Conservation (phyloP, 331 rosid genomes). For the Acacia pycnantha region DNA sequence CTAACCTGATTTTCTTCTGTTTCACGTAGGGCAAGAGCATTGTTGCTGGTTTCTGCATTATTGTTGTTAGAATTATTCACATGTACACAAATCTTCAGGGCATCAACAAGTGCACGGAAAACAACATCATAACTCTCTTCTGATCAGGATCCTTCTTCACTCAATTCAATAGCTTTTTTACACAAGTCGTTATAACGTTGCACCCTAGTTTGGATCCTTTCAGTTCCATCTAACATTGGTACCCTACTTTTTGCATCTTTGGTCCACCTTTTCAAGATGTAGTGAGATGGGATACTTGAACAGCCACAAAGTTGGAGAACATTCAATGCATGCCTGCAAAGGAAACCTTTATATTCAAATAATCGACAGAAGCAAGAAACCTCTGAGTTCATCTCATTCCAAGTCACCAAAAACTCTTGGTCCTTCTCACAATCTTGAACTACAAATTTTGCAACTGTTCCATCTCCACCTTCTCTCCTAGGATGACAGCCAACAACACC, state of each 20-base stretch:
- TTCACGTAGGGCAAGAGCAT: slow-evolving; percentile 35
- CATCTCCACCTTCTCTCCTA: slow-evolving; percentile 43
- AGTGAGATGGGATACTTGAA: slow-evolving; percentile 50
- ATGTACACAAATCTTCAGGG: slow-evolving; percentile 48
- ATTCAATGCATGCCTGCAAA: slow-evolving; percentile 53
- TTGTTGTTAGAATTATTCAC: slow-evolving; percentile 40
- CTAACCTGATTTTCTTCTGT: slow-evolving; percentile 45
- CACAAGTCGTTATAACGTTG: slow-evolving; percentile 49
- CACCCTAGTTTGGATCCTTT: slow-evolving; percentile 39
- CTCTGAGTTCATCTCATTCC: slow-evolving; percentile 51
- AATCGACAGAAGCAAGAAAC: slow-evolving; percentile 51
- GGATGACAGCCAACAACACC: slow-evolving; percentile 57
- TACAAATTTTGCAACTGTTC: slow-evolving; percentile 31
- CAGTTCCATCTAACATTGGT: slow-evolving; percentile 31
- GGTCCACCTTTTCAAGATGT: slow-evolving; percentile 52
- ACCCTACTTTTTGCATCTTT: slow-evolving; percentile 50
- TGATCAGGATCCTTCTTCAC: slow-evolving; percentile 55
- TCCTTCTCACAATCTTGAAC: slow-evolving; percentile 52
- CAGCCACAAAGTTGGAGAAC: slow-evolving; percentile 55
- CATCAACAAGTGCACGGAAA: slow-evolving; percentile 40
- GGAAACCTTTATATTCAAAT: slow-evolving; percentile 60
- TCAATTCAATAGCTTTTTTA: slow-evolving; percentile 46
- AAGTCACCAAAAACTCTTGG: slow-evolving; percentile 50
- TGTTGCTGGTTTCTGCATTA: slow-evolving; percentile 38
- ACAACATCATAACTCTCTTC: slow-evolving; percentile 44